Evolutionary conservation across 129 eudicot genomes (phyloP), one percentile per base, ranked within the genome.

Genomic region (Smallanthus sonchifolius): DNA sequence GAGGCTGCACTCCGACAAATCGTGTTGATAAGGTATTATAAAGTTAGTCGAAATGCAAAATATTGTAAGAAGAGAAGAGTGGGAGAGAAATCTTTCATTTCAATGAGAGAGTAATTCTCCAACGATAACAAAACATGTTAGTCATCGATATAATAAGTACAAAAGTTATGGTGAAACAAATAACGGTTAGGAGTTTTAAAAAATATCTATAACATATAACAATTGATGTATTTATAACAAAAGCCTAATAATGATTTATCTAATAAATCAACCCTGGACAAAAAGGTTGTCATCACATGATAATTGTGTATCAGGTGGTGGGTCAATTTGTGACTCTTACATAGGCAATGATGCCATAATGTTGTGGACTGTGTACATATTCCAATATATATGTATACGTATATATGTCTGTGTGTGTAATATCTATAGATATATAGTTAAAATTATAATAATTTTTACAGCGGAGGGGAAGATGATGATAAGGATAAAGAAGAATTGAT

Each of bases 401-500:
- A 17, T 17, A 24, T n/a, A 24, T 24, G 30, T 24, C 30, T 24
- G 30, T 24, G n/a, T 35, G 17, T 2, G 44, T 6, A 3, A 63
- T 35, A 2, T 37, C 14, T 37, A 3, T 63, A 35, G 24, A 43
- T 8, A 14, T 62, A 13, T n/a, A 8, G 76, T 32, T 57, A 56
- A 35, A 24, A 35, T 24, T 24, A 1, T n/a, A 28, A 36, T 45
- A 65, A 15, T 66, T 60, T 9, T 55, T 40, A 28, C 67, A 92
- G 96, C 72, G 90, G 82, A 49, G 84, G 76, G 60, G 92, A 76
- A 55, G 96, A 89, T 52, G 97, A 88, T 48, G 96, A 86, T 63
- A 77, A 77, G 60, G 97, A 87, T 64, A 77, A 82, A 74, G 84
- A 82, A 75, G 97, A 89, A 62, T 75, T 92, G 74, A 80, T 78